Evolutionary conservation across 2,329 filamentous ascomycete species (phyloP), one percentile per base, ranked within the genome.

Genomic region (Aspergillus latus): DNA sequence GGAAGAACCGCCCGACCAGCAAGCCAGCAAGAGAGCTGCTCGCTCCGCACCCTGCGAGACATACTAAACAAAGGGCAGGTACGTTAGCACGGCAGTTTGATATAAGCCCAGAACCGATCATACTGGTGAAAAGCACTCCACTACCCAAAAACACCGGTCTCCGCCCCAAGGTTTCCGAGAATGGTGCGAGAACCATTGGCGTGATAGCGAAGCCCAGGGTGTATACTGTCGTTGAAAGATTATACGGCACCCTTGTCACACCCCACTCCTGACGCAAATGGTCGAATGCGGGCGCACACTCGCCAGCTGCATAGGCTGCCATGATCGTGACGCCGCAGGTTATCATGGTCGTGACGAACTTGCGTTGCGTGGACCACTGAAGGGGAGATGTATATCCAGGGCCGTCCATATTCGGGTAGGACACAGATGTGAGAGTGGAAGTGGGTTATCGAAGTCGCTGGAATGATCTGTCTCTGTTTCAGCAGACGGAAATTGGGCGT

Each of bases 151-250:
- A 93, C 16, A 94, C 88, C 0, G 91, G 89, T 57, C 89, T 85
- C 3, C 92, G 84, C 4, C 92, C 92, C 72, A 92, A 90, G 70
- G 93, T 87, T 74, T 96, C 91, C 2, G 87, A 90, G 62, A 95
- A 87, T 0, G 91, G 91, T 0, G 91, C 91, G 0, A 96, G 81
- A 0, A 90, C 80, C 90, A 96, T 95, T 0, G 91, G 91, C 0
- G 89, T 88, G n/a, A 91, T 74, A 0, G 82, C 90, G 63, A 96
- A 96, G 5, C 91, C 91, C 26, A 80, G 67, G 37, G 89, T 92
- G 71, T 92, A 96, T 0, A 84, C 84, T 0, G 90, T 93, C 57
- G 96, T 88, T 36, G 91, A 91, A 0, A 84, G 78, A 3, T 88
- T 75, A 10, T 86, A 80, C 1, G 84, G 84, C 16, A 87, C 78